Percentiles rank a stretch among this genome's conserved stretches.
phyloP scores from a whole-genome alignment of 129 eudicot genomes.

The Cynara cardunculus region DNA sequence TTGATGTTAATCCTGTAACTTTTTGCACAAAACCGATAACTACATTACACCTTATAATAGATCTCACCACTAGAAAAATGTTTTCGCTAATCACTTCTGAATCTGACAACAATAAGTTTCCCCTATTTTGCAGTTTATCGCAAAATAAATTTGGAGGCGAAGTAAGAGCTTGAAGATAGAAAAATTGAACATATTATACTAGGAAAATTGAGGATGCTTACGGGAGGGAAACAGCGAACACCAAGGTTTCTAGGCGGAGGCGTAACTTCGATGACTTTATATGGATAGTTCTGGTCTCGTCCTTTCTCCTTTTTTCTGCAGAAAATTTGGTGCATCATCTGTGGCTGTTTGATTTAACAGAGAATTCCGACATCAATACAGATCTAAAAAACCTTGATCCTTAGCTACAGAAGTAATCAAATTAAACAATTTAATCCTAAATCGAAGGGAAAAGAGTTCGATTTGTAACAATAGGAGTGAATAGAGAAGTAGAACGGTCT shows the following conservation, averaged over 20 bases:
- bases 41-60: neutral
- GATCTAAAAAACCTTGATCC: neutral
- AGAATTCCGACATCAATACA: neutral
- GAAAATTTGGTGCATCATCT: constrained; percentile 37
- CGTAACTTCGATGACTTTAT: constrained; percentile 81
- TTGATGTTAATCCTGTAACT: neutral
- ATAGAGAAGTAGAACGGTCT: neutral
- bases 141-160: neutral
- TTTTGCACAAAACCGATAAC: neutral
- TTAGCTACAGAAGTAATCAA: neutral
- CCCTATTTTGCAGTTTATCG: neutral
- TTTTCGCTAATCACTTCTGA: neutral
- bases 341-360: constrained; percentile 21
- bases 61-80: neutral
- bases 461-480: neutral
- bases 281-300: constrained; percentile 62
- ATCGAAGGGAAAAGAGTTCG: neutral
- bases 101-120: neutral
- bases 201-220: constrained; percentile 26
- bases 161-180: neutral
- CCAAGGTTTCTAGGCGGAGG: constrained; percentile 93
- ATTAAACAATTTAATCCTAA: neutral
- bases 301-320: constrained; percentile 82
- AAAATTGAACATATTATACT: neutral
- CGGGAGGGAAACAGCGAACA: constrained; percentile 77